Evolutionary conservation across 2,329 filamentous ascomycete genomes (phyloP).

Genomic region (Tympanopsis confertula): DNA sequence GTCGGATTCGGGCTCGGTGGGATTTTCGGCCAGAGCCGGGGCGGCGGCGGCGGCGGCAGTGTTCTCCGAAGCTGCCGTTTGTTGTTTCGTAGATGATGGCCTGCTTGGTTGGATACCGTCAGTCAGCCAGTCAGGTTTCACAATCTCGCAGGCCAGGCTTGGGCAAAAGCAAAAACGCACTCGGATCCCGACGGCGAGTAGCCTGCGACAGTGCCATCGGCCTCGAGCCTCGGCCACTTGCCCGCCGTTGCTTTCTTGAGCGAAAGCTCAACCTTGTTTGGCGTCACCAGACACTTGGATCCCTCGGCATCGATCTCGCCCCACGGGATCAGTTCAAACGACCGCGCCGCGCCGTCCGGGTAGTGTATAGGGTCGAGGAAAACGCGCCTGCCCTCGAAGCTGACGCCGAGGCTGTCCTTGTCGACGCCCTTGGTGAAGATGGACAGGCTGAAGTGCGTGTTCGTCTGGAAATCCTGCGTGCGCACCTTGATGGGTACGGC

Average conservation of each 20-base stretch:
- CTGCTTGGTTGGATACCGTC: too few relatives aligned
- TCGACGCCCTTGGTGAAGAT: constrained; percentile 26
- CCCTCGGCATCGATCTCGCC: constrained; percentile 47
- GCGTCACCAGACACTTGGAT: constrained; percentile 54
- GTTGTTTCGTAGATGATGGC: constrained; percentile 7
- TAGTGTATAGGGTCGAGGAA: too few relatives aligned
- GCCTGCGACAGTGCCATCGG: constrained; percentile 10
- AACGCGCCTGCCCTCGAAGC: constrained; percentile 9
- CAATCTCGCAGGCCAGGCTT: neutral
- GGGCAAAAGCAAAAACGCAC: constrained; percentile 1
- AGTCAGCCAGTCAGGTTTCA: too few relatives aligned
- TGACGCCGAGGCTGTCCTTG: constrained; percentile 11
- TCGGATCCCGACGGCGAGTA: constrained; percentile 1
- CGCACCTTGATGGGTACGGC: constrained; percentile 20
- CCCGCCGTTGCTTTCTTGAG: constrained; percentile 57
- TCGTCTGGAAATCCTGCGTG: constrained; percentile 27
- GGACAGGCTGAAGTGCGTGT: constrained; percentile 19
- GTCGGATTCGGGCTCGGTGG: constrained; percentile 7
- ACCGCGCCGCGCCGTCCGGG: constrained; percentile 49
- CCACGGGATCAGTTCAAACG: constrained; percentile 53
- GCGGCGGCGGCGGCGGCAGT: too few relatives aligned
- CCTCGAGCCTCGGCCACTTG: constrained; percentile 58
- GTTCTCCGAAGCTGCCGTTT: constrained; percentile 4
- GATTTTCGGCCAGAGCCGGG: constrained; percentile 5
- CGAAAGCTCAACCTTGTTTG: constrained; percentile 69